Base-by-base conservation (phyloP, 495 filamentous ascomycete genomes). In the Penicillium angulare region DNA sequence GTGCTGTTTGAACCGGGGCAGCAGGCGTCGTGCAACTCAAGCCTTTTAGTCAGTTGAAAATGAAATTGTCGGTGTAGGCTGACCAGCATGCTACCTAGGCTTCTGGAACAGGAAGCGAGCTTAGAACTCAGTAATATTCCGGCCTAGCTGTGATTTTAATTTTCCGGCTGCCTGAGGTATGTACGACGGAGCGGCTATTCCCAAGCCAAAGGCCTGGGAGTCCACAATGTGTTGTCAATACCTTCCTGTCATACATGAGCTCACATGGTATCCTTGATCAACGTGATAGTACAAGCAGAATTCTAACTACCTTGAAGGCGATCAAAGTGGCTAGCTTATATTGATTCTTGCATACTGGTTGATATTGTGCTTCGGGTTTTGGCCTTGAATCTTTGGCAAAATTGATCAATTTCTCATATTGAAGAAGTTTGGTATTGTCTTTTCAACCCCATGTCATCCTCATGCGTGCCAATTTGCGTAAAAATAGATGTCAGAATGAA, bases 251-350 rank as follows among this genome's bases (percentile, higher is more conserved):
- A 27, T 15, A 42, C 47, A 27, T 1, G 8, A 50, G 13, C 35
- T 49, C 47, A 49, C 47, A 49, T 49, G 47, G 47, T 29, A 40
- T 41, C 47, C 47, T n/a, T 40, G 47, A 32, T 32, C 16, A 40
- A 22, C 21, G 18, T 48, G 21, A 35, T n/a, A n/a, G n/a, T n/a
- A n/a, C n/a, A n/a, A n/a, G n/a, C n/a, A n/a, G n/a, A n/a, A n/a
- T n/a, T n/a, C n/a, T n/a, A n/a, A n/a, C n/a, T n/a, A n/a, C n/a
- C n/a, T n/a, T n/a, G n/a, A n/a, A n/a, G n/a, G n/a, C n/a, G n/a
- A n/a, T n/a, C n/a, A n/a, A n/a, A n/a, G n/a, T n/a, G n/a, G n/a
- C n/a, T n/a, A n/a, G n/a, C n/a, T n/a, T n/a, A n/a, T n/a, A n/a
- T n/a, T n/a, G n/a, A n/a, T n/a, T n/a, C n/a, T n/a, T n/a, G n/a